These are phyloP conservation scores for Xylaria bambusicola DNA, from an alignment of 495 filamentous ascomycete genomes.

Conservation along the genomic window DNA sequence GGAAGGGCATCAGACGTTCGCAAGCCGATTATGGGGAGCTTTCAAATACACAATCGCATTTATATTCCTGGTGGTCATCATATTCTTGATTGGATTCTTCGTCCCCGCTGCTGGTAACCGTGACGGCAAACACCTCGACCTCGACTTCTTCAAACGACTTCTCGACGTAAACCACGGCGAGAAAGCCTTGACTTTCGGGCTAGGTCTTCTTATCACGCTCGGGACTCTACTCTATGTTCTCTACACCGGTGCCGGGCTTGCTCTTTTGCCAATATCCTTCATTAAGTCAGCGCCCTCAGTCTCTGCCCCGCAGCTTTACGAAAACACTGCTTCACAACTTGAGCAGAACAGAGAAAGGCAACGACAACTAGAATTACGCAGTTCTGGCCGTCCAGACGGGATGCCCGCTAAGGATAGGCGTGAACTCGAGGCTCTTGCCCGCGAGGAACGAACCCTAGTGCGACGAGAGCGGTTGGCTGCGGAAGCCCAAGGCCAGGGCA, in stretches of 20 bases:
- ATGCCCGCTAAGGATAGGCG: conserved; percentile 82
- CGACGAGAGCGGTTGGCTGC: conserved; percentile 84
- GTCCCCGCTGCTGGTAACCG: conserved; percentile 69
- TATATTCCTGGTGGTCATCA: conserved; percentile 70
- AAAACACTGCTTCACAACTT: conserved; percentile 74
- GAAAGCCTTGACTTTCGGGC: conserved; percentile 82
- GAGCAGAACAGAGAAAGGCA: conserved; percentile 88
- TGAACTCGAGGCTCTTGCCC: conserved; percentile 80
- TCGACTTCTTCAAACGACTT: conserved; percentile 89
- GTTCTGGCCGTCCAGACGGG: conserved; percentile 70
- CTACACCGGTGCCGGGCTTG: conserved; percentile 87
- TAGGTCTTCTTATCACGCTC: conserved; percentile 81
- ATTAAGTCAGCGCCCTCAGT: conserved; percentile 88
- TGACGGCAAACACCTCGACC: conserved; percentile 65
- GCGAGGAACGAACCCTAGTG: conserved; percentile 89
- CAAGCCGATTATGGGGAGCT: conserved; percentile 72
- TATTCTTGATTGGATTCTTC: conserved; percentile 93
- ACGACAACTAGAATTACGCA: conserved; percentile 84
- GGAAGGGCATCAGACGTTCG: conserved; percentile 69
- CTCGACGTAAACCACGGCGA: conserved; percentile 87
- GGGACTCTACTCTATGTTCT: conserved; percentile 82
- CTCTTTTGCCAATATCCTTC: conserved; percentile 81
- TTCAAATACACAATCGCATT: conserved; percentile 91
- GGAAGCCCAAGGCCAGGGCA: conserved; percentile 73
- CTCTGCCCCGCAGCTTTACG: conserved; percentile 72